phyloP scores from a whole-genome alignment of 2,329 filamentous ascomycete species.

The Chaetomium olivaceum region DNA sequence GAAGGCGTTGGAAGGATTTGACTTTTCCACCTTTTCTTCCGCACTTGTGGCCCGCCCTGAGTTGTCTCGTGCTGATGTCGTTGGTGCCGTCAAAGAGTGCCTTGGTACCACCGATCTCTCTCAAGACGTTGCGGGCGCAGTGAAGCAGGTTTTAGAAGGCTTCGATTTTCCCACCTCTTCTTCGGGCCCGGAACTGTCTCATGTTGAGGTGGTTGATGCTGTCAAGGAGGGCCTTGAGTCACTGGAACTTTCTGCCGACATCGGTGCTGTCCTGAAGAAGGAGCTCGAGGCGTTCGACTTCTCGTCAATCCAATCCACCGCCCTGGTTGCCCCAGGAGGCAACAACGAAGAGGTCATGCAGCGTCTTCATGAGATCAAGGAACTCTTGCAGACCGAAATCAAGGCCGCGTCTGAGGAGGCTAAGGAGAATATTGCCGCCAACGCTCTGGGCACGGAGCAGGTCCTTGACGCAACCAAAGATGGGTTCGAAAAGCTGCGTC shows the following conservation, averaged over 20 bases:
- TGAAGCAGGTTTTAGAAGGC: constrained; percentile 27
- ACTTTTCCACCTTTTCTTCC: constrained; percentile 28
- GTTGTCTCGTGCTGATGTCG: constrained; percentile 26
- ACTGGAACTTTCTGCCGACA: constrained; percentile 14
- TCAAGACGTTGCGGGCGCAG: constrained; percentile 23
- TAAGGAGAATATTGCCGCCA: constrained; percentile 77
- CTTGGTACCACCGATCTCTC: constrained; percentile 19
- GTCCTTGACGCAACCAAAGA: constrained; percentile 85
- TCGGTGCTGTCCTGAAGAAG: constrained; percentile 24
- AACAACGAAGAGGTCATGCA: constrained; percentile 54
- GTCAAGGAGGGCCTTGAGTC: constrained; percentile 27
- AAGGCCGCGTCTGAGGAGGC: constrained; percentile 61
- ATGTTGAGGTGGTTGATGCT: constrained; percentile 30
- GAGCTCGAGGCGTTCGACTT: constrained; percentile 38
- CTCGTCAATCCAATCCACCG: constrained; percentile 20
- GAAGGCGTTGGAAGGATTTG: constrained; percentile 22
- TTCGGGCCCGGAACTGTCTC: constrained; percentile 22
- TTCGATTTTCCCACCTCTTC: constrained; percentile 36
- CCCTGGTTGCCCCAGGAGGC: constrained; percentile 44
- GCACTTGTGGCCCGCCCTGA: constrained; percentile 23
- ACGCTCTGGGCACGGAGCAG: constrained; percentile 81
- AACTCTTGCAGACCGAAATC: constrained; percentile 61
- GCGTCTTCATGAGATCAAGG: constrained; percentile 66
- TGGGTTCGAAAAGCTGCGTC: constrained; percentile 76
- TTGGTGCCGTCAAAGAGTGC: constrained; percentile 31